Base-by-base conservation (phyloP, 768 basidiomycete genomes). In the Mycena sanguinolenta region DNA sequence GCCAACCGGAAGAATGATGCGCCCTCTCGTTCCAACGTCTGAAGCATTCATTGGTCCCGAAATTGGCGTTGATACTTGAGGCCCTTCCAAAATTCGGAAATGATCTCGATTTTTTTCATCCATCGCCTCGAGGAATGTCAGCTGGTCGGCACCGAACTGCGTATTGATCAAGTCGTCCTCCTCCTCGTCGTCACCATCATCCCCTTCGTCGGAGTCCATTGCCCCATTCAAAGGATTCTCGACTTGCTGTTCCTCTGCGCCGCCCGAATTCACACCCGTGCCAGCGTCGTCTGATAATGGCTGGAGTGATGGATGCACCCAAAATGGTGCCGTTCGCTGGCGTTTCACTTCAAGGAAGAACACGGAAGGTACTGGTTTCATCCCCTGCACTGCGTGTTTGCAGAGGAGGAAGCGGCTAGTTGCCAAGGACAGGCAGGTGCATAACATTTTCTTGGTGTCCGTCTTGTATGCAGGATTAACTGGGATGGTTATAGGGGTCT, bases 351-450 rank as follows among this genome's bases (percentile, higher is more conserved):
- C 69, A 17, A 75, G 69, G 61, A 77, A 77, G 72, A 77, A 77
- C 16, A 72, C 44, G 9, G 76, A 69, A 28, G 66, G 70, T 9
- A 79, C 77, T 2, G 65, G 60, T 9, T 77, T 39, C 13, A 76
- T 32, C 8, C 50, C 34, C 52, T 79, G 78, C 0, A 79, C 75
- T 44, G 75, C 57, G 54, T 78, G 77, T 65, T 80, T 80, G 73
- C 78, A 80, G 58, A 80, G 17, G 0, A 80, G 69, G 52, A 79
- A 80, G 1, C 75, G 72, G 65, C 74, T 75, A 23, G 54, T 72
- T 9, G 44, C 44, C 25, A 79, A 64, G n/a, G 50, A 59, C 16
- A 76, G 79, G 54, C 78, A 79, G 53, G 73, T 77, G 38, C 78
- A 79, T 1, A 75, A 50, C 71, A 63, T 70, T 38, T 60, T 68